Evolutionary conservation across 2,329 filamentous ascomycete genomes (phyloP).

Genomic region (Fusarium newnesense): DNA sequence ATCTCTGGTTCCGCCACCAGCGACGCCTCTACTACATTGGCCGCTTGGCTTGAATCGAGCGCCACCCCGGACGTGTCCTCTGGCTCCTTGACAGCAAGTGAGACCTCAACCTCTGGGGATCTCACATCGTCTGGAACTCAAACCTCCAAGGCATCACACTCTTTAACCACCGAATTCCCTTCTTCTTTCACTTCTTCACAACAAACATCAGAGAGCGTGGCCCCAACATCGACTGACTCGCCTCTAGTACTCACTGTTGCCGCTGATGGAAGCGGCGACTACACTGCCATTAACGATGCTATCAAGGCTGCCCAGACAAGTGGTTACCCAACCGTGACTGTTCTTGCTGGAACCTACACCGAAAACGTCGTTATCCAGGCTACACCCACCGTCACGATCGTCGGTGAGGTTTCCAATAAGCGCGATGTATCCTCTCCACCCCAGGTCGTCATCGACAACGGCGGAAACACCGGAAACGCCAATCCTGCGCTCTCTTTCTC

Average conservation of each 20-base stretch:
- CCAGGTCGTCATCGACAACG: constrained; percentile 30
- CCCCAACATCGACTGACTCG: constrained; percentile 32
- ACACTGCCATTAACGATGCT: constrained; percentile 56
- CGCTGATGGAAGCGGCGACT: constrained; percentile 55
- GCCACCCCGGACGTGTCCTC: background rate
- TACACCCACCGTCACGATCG: constrained; percentile 54
- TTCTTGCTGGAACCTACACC: constrained; percentile 57
- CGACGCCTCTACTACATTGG: too few relatives aligned
- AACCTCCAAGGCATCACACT: constrained; percentile 6
- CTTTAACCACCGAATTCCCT: constrained; percentile 9
- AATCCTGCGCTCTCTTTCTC: constrained; percentile 15
- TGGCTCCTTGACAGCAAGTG: background rate
- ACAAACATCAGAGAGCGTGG: constrained; percentile 16
- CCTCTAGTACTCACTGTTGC: constrained; percentile 54
- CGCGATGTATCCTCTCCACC: constrained; percentile 14
- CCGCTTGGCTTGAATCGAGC: background rate
- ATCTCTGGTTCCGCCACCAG: background rate
- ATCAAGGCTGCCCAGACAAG: constrained; percentile 54
- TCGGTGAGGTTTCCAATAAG: constrained; percentile 51
- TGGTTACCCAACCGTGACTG: constrained; percentile 54
- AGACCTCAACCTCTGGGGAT: background rate
- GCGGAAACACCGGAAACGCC: background rate
- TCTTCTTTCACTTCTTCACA: constrained; percentile 25
- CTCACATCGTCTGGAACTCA: background rate
- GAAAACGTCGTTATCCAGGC: constrained; percentile 54